Conservation (phyloP, 1,284 basidiomycete genomes). For the Blastosporella zonata region DNA sequence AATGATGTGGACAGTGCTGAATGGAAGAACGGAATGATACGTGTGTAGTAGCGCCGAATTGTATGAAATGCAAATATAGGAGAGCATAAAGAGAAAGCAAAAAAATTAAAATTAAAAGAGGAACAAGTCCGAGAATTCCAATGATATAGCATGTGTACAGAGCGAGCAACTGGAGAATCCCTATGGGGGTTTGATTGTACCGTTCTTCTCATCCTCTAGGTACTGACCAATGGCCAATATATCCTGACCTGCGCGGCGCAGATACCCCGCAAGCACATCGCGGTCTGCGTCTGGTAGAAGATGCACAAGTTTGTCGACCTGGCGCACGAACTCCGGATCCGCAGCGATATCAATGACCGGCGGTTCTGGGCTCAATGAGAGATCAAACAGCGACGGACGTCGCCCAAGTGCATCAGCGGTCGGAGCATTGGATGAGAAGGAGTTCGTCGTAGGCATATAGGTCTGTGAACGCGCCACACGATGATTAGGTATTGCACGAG, state of each 20-base stretch:
- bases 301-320: constrained; percentile 71
- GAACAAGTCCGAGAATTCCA: constrained; percentile 3
- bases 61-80: neutral
- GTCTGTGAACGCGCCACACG: constrained; percentile 65
- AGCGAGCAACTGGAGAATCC: neutral
- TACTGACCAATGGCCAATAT: constrained; percentile 85
- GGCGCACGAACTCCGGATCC: constrained; percentile 54
- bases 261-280: constrained; percentile 66
- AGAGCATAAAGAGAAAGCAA: neutral
- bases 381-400: constrained; percentile 47
- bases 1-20: neutral
- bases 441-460: constrained; percentile 44
- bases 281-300: constrained; percentile 77
- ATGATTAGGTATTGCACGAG: constrained; percentile 60
- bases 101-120: constrained; percentile 1
- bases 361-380: constrained; percentile 26
- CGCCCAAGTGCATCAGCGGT: constrained; percentile 37
- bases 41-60: constrained; percentile 1
- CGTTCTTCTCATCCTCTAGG: constrained; percentile 83
- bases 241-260: constrained; percentile 72
- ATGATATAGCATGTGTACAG: neutral
- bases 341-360: constrained; percentile 26
- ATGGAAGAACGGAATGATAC: constrained; percentile 3
- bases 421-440: constrained; percentile 32
- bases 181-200: constrained; percentile 40